A percentile compares a stretch with the other conserved stretches of the same genome.
These are phyloP conservation scores for Ophiocordyceps unilateralis DNA, from an alignment of 2,329 filamentous ascomycete species.

Conservation along the genomic window DNA sequence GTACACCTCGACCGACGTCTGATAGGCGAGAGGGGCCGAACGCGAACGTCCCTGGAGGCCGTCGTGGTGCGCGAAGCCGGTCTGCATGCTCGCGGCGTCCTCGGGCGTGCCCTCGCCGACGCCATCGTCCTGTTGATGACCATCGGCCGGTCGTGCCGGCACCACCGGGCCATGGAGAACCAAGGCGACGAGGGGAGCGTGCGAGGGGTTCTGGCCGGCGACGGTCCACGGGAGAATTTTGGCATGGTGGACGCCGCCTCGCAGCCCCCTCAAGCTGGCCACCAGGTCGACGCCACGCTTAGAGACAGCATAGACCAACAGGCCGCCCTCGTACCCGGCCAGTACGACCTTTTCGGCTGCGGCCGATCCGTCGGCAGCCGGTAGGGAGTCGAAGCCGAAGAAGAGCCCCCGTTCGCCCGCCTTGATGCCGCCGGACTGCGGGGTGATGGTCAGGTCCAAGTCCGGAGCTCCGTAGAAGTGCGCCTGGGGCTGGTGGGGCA, in stretches of 20 bases:
- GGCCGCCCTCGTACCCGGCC: constrained; percentile 61
- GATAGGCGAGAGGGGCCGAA: constrained; percentile 43
- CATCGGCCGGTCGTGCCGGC: constrained; percentile 20
- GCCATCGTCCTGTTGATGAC: constrained; percentile 18
- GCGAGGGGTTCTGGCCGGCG: constrained; percentile 30
- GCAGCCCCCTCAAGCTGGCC: constrained; percentile 56
- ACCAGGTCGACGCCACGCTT: constrained; percentile 55
- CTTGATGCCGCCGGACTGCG: constrained; percentile 36
- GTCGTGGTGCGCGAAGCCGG: constrained; percentile 20
- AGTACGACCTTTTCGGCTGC: constrained; percentile 49
- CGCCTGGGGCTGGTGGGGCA: constrained; percentile 57
- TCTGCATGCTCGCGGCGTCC: constrained; percentile 22
- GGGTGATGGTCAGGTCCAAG: constrained; percentile 50
- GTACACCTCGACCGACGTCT: constrained; percentile 79
- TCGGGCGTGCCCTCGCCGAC: constrained; percentile 21
- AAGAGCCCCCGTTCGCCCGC: constrained; percentile 57
- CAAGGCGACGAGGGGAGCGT: constrained; percentile 61
- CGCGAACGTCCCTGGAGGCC: constrained; percentile 15
- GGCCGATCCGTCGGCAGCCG: constrained; percentile 19
- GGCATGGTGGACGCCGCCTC: constrained; percentile 64
- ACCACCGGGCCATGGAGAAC: constrained; percentile 62
- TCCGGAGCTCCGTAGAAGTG: constrained; percentile 66
- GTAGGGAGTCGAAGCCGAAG: constrained; percentile 64
- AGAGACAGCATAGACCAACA: constrained; percentile 59
- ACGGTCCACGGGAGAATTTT: constrained; percentile 62